phyloP scores from a whole-genome alignment of 2,329 filamentous ascomycete genomes.

The Pyricularia pennisetigena region DNA sequence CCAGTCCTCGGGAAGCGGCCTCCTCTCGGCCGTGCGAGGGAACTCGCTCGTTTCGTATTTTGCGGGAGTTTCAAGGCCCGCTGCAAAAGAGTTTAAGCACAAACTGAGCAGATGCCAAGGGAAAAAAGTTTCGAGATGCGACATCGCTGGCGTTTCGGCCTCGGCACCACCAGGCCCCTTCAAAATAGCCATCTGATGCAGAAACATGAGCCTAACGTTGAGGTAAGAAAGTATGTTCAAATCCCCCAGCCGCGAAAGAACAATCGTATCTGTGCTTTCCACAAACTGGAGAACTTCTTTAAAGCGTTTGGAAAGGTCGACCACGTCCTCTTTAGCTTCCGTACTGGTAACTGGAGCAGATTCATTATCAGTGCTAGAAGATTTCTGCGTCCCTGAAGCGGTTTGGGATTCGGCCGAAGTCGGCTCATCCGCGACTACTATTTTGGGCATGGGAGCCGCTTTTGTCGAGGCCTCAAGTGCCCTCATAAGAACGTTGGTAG shows the following conservation, averaged over 20 bases:
- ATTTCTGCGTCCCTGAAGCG: background rate
- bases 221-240: conserved; percentile 51
- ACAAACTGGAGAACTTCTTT: conserved; percentile 22
- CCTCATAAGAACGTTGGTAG: conserved; percentile 35
- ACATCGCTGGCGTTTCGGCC: conserved; percentile 24
- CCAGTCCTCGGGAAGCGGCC: conserved; percentile 60
- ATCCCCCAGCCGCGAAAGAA: conserved; percentile 43
- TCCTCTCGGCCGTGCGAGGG: conserved; percentile 29
- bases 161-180: conserved; percentile 13
- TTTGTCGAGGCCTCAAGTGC: conserved; percentile 17
- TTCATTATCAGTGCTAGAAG: conserved; percentile 7
- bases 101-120: conserved; percentile 27
- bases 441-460: background rate
- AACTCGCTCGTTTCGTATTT: conserved; percentile 33
- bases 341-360: conserved; percentile 7
- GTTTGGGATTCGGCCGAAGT: background rate
- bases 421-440: background rate
- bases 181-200: conserved; percentile 33
- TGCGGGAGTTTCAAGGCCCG: conserved; percentile 12
- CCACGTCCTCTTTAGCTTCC: conserved; percentile 8
- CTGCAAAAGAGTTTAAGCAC: conserved; percentile 26
- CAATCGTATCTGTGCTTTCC: conserved; percentile 31
- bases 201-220: conserved; percentile 52
- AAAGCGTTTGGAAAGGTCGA: background rate
- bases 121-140: conserved; percentile 28